These are phyloP conservation scores for Leccinum subgranulosum DNA, from an alignment of 768 basidiomycete genomes.

Conservation along the genomic window DNA sequence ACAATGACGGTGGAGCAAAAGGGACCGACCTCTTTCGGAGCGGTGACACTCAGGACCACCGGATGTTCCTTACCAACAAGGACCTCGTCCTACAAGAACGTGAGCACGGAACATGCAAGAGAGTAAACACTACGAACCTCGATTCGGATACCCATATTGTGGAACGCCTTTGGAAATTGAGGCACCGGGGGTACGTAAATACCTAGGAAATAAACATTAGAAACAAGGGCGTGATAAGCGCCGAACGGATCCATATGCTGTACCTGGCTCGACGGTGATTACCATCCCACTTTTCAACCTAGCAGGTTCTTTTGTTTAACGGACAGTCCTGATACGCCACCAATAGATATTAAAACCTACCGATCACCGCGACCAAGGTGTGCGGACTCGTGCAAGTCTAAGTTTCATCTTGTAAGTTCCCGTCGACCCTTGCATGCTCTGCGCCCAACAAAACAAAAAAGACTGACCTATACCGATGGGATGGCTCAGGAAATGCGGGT, in stretches of 20 bases:
- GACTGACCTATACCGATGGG: slow-evolving; percentile 82
- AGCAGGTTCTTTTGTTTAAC: slow-evolving; percentile 6
- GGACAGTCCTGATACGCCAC: background rate
- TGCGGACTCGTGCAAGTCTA: slow-evolving; percentile 87
- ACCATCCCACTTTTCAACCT: slow-evolving; percentile 86
- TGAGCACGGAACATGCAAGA: slow-evolving; percentile 4
- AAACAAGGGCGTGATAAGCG: background rate
- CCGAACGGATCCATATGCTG: slow-evolving; percentile 10
- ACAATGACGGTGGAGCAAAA: background rate
- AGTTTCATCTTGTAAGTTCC: slow-evolving; percentile 11
- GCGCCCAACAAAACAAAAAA: background rate
- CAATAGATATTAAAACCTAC: slow-evolving; percentile 36
- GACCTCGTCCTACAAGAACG: slow-evolving; percentile 58
- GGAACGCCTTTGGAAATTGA: slow-evolving; percentile 83
- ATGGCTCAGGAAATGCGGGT: slow-evolving; percentile 92
- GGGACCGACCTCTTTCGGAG: slow-evolving; percentile 76
- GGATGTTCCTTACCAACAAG: slow-evolving; percentile 61
- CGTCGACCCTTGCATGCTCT: slow-evolving; percentile 5
- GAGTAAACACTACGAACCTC: slow-evolving; percentile 48
- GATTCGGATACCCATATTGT: slow-evolving; percentile 89
- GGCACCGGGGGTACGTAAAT: slow-evolving; percentile 83
- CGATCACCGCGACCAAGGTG: slow-evolving; percentile 51
- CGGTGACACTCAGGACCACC: slow-evolving; percentile 61
- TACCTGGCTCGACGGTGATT: slow-evolving; percentile 87
- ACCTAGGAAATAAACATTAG: slow-evolving; percentile 38